Conservation (phyloP, 805 yeast species). For the Wickerhamomyces xylosicus region DNA sequence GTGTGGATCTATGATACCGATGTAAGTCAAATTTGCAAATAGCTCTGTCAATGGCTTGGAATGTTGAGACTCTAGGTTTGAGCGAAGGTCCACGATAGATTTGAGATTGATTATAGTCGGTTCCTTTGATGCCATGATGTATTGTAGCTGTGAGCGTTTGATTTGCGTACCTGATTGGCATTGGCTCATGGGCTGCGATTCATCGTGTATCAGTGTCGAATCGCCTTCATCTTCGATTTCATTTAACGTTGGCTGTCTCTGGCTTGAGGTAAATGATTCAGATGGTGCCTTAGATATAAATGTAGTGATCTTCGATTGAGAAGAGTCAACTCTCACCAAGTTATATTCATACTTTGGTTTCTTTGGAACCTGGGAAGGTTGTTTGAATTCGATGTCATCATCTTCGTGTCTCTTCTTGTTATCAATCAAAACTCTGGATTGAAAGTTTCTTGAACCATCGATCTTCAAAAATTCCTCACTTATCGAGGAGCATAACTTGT, state of each 20-base stretch:
- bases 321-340: constrained; percentile 61
- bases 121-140: constrained; percentile 11
- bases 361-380: constrained; percentile 3
- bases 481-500: constrained; percentile 37
- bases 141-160: neutral
- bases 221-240: constrained; percentile 2
- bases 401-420: constrained; percentile 16
- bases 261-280: neutral
- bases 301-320: constrained; percentile 43
- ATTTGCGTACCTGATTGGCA: neutral
- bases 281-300: constrained; percentile 14
- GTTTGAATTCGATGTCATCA: constrained; percentile 2
- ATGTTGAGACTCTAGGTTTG: constrained; percentile 33
- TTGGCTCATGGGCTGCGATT: neutral
- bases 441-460: constrained; percentile 61
- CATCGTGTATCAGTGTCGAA: constrained; percentile 2
- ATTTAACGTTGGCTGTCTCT: neutral
- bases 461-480: constrained; percentile 40
- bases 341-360: constrained; percentile 47
- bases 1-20: constrained; percentile 72
- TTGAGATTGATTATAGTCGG: constrained; percentile 37
- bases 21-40: constrained; percentile 59
- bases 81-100: constrained; percentile 48
- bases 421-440: constrained; percentile 42
- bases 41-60: constrained; percentile 53